Evolutionary conservation across 2,329 filamentous ascomycete species (phyloP).

Genomic region (Aspergillus felis): DNA sequence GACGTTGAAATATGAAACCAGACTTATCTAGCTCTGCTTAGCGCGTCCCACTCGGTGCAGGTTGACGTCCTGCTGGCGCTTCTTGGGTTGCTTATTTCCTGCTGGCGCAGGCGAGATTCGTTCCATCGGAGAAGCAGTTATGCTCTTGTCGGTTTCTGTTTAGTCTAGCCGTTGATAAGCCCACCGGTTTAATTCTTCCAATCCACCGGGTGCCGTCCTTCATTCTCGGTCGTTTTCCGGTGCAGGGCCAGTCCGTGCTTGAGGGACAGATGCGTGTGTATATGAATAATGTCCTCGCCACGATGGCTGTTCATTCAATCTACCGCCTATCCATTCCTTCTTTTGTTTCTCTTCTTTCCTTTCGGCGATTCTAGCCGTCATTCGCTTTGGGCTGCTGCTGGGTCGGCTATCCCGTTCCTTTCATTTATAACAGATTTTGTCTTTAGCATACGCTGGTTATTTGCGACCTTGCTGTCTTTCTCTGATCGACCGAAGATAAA

Average conservation of each 20-base stretch:
- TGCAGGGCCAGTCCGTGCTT: neutral
- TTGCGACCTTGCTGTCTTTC: conserved; percentile 2
- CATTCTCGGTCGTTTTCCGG: neutral
- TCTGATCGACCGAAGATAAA: conserved; percentile 2
- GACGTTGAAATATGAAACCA: conserved; percentile 11
- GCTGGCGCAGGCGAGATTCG: neutral
- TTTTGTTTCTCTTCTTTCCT: conserved; percentile 3
- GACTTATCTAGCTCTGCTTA: conserved; percentile 7
- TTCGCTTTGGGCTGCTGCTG: conserved; percentile 14
- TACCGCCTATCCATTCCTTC: conserved; percentile 3
- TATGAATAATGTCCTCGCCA: conserved; percentile 8
- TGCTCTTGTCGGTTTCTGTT: neutral
- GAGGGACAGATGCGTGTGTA: neutral
- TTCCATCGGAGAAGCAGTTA: neutral
- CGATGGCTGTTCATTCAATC: conserved; percentile 1
- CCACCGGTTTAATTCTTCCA: neutral
- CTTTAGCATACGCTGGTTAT: neutral
- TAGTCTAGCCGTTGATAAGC: neutral
- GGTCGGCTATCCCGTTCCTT: conserved; percentile 9
- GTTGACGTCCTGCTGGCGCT: conserved; percentile 2
- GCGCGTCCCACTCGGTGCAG: conserved; percentile 6
- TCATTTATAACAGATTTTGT: conserved; percentile 7
- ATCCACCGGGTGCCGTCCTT: neutral
- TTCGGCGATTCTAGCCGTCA: conserved; percentile 3
- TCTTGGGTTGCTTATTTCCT: conserved; percentile 10